Evolutionary conservation across 345 rosid genomes (phyloP).

Genomic region (Sisymbrium irio): DNA sequence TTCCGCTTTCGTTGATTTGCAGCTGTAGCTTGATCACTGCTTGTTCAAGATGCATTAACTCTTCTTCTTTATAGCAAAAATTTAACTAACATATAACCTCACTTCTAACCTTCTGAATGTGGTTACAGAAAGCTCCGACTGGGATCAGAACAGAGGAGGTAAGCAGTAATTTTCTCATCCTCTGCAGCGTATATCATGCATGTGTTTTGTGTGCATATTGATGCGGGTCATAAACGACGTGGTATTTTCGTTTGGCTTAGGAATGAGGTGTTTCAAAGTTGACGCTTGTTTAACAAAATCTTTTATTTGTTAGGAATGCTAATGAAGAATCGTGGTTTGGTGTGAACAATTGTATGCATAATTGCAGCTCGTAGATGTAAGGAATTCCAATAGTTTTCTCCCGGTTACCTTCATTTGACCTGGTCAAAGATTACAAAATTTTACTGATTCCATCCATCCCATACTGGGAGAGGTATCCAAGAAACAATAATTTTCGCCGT

Average conservation of each 20-base stretch:
- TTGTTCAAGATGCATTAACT: constrained; percentile 57
- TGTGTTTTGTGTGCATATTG: neutral
- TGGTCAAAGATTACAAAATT: too few relatives aligned
- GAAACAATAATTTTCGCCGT: too few relatives aligned
- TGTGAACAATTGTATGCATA: neutral
- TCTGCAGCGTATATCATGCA: too few relatives aligned
- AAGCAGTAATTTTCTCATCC: too few relatives aligned
- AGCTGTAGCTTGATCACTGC: constrained; percentile 77
- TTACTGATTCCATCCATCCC: too few relatives aligned
- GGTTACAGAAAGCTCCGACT: constrained; percentile 65
- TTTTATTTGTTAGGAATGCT: neutral
- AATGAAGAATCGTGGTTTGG: neutral
- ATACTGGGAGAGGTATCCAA: too few relatives aligned
- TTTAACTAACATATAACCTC: too few relatives aligned
- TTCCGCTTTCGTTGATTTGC: constrained; percentile 63
- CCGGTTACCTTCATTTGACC: neutral
- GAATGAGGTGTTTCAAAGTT: neutral
- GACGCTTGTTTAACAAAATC: neutral
- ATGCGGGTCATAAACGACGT: neutral
- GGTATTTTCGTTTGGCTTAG: neutral
- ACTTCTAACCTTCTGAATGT: constrained; percentile 17
- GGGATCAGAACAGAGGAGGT: constrained; percentile 65
- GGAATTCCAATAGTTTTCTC: neutral
- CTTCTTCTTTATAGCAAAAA: neutral
- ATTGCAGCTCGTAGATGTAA: neutral